Evolutionary conservation across 352 stramenopile genomes (phyloP), one percentile per base, ranked within the genome.

Genomic region (Pythium brassicae): DNA sequence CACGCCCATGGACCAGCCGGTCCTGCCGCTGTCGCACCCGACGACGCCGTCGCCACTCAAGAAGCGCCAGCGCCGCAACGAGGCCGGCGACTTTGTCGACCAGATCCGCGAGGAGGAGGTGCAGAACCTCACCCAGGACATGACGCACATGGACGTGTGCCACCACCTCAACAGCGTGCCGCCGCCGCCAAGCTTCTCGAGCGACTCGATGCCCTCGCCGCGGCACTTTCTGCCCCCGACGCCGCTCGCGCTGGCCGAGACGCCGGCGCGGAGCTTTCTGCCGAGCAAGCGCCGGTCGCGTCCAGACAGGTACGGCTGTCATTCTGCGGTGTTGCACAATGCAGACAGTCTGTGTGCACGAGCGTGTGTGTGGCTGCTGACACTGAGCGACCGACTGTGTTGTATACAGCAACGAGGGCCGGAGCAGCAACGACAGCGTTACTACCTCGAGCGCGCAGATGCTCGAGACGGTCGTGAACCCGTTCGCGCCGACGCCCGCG

Each of bases 21-120:
- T 94, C 35, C 72, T 92, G 55, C 82, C 81, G 12, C 63, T 94
- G 45, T 94, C 84, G 22, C 83, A 92, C 48, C 82, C 84, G 10
- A 89, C 78, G 50, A 92, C 84, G 34, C 84, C 84, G 19, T 92
- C 84, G 29, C 84, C 84, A 8, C 66, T 94, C 23, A 92, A 92
- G 56, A 94, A 94, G 43, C 69, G 82, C 12, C 71, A 71, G 50
- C 77, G 84, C 25, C 65, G 79, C 45, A 57, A 55, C 49, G 67
- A 66, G 14, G 32, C 32, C 32, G 32, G 32, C 19, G 55, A 55
- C 22, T 46, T 23, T 8, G 65, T 55, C 20, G 74, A 84, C 9
- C 27, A 78, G 4, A 61, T 80, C n/a, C 63, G 72, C 22, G 74
- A 86, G 29, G 76, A 86, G 40, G 69, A 87, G 9, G 76, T 91